Conservation (phyloP, 805 yeast genomes). For the Spathaspora girioi region DNA sequence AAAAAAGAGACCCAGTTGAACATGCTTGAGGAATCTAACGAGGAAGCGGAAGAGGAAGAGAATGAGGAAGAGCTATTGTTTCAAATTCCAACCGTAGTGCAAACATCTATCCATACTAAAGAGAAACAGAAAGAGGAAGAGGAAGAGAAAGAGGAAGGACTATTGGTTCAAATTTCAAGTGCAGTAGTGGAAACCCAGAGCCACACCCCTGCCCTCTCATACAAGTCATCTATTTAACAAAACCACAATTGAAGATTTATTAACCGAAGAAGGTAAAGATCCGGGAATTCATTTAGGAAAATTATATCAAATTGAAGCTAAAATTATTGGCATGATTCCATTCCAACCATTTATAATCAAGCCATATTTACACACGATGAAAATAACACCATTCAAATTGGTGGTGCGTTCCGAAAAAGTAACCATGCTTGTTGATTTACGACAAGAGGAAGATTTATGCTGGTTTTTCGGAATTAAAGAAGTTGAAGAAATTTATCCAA, state of each 20-base stretch:
- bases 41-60: background rate
- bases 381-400: conserved; percentile 21
- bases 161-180: no score
- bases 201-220: no score
- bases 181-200: no score
- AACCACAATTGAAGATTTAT: background rate
- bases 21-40: background rate
- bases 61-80: background rate
- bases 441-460: conserved; percentile 21
- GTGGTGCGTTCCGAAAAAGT: conserved; percentile 6
- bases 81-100: background rate
- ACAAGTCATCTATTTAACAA: background rate
- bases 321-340: conserved; percentile 15
- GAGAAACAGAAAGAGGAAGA: no score
- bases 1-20: background rate
- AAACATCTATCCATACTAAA: no score
- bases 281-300: conserved; percentile 2
- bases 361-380: conserved; percentile 26
- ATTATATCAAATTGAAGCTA: conserved; percentile 16
- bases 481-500: conserved; percentile 8
- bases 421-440: conserved; percentile 17
- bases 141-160: no score
- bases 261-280: background rate
- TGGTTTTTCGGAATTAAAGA: conserved; percentile 16
- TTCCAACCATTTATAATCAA: conserved; percentile 19